Evolutionary conservation across 352 stramenopile genomes (phyloP), one percentile per base, ranked within the genome.

Genomic region (Phytophthora vignae): DNA sequence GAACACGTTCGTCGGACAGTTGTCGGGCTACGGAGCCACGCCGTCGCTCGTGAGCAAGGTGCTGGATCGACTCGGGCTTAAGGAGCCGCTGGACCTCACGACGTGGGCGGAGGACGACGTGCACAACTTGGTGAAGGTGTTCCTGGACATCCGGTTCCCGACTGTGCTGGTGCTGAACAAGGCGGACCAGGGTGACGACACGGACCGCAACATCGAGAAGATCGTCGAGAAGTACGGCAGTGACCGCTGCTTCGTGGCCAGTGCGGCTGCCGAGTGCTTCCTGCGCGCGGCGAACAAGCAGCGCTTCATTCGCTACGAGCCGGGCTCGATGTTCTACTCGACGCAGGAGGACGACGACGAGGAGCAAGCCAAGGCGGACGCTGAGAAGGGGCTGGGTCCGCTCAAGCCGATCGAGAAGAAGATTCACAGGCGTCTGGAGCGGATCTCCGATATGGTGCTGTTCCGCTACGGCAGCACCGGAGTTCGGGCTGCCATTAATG

Each of bases 91-190:
- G 10, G 81, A 93, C 49, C 73, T 96, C 5, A 78, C 74, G 3
- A 61, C 61, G 4, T 94, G 83, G 84, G 67, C 25, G 22, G 84
- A 96, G 33, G 52, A 73, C 0, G 82, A 96, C 12, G 89, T 97
- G 21, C 88, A 93, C 58, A 64, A 73, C 4, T 73, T 96, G 40
- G 91, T 97, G n/a, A 82, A 90, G 44, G 73, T 74, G 10, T 97
- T 97, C 59, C 53, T 97, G 31, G 70, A 73, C 11, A 83, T 92
- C 33, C 89, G 91, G 17, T 97, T 97, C 71, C 91, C 91, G 12
- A 96, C 90, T 1, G 84, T 97, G 11, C 76, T 97, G 21, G 90
- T 96, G 67, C 85, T 97, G 9, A 97, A 97, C 71, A 97, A 97
- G 67, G 90, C 89, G 27, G 91, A 97, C 62, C 84, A 93, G 40